These are phyloP conservation scores for Anisogramma anomala DNA, from an alignment of 2,329 filamentous ascomycete species.

Conservation along the genomic window DNA sequence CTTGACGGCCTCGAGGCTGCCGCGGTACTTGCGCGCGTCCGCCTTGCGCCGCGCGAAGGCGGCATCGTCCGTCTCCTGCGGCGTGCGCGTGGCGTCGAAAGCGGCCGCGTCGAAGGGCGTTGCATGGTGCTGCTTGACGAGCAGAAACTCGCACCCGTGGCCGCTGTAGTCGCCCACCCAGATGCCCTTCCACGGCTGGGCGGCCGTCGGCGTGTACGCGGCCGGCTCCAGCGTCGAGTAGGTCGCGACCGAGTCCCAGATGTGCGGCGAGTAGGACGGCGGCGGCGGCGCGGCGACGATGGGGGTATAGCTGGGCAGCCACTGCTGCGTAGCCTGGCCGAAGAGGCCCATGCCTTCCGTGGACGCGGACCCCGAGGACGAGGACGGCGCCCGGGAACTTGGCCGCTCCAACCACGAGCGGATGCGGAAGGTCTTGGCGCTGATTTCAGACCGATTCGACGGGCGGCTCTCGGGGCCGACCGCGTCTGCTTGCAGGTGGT, in stretches of 20 bases:
- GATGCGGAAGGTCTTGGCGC: constrained; percentile 60
- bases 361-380: not conserved
- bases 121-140: constrained; percentile 63
- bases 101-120: constrained; percentile 28
- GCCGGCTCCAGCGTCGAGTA: constrained; percentile 59
- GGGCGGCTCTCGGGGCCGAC: constrained; percentile 29
- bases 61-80: constrained; percentile 33
- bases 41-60: constrained; percentile 34
- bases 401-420: constrained; percentile 63
- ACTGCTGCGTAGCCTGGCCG: constrained; percentile 13
- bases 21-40: constrained; percentile 45
- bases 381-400: constrained; percentile 19
- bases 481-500: constrained; percentile 17
- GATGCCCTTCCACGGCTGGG: constrained; percentile 79
- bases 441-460: constrained; percentile 45
- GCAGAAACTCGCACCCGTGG: constrained; percentile 80
- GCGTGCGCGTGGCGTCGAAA: constrained; percentile 23
- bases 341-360: constrained; percentile 12
- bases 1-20: constrained; percentile 73
- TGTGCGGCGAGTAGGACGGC: constrained; percentile 30
- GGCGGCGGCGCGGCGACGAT: constrained; percentile 10
- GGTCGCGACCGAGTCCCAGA: constrained; percentile 48
- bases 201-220: constrained; percentile 67
- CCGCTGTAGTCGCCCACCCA: constrained; percentile 85
- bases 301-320: constrained; percentile 12